Percentiles rank a stretch among this genome's conserved stretches.
Conservation (phyloP, 2,329 filamentous ascomycete species). For the Aspergillus japonicus region DNA sequence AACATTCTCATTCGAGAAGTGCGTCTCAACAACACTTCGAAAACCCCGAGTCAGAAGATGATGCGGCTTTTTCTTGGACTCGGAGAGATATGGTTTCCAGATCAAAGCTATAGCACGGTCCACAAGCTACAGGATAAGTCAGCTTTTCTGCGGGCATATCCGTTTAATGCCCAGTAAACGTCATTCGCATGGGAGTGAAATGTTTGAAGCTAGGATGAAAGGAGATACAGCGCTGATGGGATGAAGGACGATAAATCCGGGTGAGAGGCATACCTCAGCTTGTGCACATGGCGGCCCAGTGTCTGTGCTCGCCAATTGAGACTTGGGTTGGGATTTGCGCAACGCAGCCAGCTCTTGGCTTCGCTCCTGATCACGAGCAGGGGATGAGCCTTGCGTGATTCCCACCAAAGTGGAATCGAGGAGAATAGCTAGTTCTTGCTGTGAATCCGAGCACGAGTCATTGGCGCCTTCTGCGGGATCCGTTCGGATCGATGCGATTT, state of each 20-base stretch:
- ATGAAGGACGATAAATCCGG: background rate
- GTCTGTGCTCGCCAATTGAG: constrained; percentile 35
- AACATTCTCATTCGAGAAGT: constrained; percentile 69
- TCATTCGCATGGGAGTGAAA: background rate
- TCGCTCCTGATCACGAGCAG: constrained; percentile 37
- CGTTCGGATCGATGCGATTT: constrained; percentile 39
- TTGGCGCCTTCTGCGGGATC: constrained; percentile 14
- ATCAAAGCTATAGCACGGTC: constrained; percentile 76
- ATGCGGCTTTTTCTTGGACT: constrained; percentile 52
- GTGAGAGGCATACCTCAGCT: constrained; percentile 56
- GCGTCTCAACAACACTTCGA: constrained; percentile 49
- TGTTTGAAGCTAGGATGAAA: background rate
- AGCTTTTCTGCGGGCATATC: background rate
- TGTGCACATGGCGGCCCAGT: constrained; percentile 55
- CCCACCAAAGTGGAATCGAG: constrained; percentile 72
- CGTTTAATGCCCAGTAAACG: background rate
- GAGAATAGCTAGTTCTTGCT: constrained; percentile 49
- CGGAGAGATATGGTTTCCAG: constrained; percentile 57
- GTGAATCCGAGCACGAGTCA: constrained; percentile 5
- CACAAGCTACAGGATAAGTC: constrained; percentile 57
- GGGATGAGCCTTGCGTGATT: constrained; percentile 36
- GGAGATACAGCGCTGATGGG: background rate
- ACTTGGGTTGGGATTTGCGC: constrained; percentile 58
- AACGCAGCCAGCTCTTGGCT: constrained; percentile 60
- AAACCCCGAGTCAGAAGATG: constrained; percentile 86